A percentile compares a stretch with the other conserved stretches of the same genome.
Conservation (phyloP, 371 early-diverging fungal genomes). For the Mucor circinelloides region DNA sequence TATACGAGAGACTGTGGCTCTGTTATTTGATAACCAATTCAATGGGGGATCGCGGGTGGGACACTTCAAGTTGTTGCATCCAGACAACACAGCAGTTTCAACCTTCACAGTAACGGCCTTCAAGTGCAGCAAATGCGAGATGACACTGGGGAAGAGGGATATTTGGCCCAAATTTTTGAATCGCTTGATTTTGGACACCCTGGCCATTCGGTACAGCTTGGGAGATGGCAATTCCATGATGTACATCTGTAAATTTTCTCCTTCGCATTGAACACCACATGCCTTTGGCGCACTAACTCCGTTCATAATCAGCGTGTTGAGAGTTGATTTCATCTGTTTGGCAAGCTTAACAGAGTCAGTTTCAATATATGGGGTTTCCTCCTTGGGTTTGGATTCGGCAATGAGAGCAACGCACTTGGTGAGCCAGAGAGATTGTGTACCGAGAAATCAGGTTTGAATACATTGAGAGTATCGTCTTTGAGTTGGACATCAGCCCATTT, state of each 20-base stretch:
- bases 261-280: conserved; percentile 17
- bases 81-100: conserved; percentile 1
- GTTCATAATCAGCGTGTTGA: background rate
- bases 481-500: conserved; percentile 19
- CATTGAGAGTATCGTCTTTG: background rate
- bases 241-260: conserved; percentile 5
- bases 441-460: conserved; percentile 13
- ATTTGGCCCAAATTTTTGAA: conserved; percentile 13
- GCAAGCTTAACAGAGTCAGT: conserved; percentile 7
- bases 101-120: conserved; percentile 7
- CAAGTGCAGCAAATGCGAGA: conserved; percentile 13
- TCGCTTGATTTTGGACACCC: conserved; percentile 8
- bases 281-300: conserved; percentile 8
- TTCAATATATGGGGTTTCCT: conserved; percentile 6
- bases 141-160: conserved; percentile 5
- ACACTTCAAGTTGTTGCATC: conserved; percentile 2
- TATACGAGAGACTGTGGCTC: background rate
- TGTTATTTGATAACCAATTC: conserved; percentile 8
- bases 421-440: conserved; percentile 14
- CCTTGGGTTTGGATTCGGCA: conserved; percentile 9
- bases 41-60: background rate
- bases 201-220: conserved; percentile 8
- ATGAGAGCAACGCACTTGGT: conserved; percentile 8
- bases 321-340: conserved; percentile 4
- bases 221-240: conserved; percentile 5